Evolutionary conservation across 768 basidiomycete genomes (phyloP).

Genomic region (Lanmaoa rubissima): DNA sequence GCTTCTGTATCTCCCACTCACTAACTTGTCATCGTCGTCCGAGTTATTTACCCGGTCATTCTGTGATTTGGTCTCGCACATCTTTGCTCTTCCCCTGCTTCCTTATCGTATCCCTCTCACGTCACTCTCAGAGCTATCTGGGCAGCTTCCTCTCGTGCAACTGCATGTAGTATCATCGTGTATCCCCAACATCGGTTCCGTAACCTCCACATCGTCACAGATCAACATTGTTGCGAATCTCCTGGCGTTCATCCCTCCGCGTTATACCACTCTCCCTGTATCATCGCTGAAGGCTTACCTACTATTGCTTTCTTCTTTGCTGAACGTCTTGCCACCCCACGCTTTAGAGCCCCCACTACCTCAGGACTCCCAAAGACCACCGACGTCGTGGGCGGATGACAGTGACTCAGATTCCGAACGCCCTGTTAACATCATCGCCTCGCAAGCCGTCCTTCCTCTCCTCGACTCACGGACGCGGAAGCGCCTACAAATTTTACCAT

Average conservation of each 20-base stretch:
- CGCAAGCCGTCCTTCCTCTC: slow-evolving; percentile 34
- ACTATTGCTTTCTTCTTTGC: slow-evolving; percentile 46
- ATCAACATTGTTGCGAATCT: slow-evolving; percentile 75
- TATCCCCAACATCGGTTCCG: slow-evolving; percentile 30
- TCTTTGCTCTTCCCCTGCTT: slow-evolving; percentile 74
- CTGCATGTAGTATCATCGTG: slow-evolving; percentile 34
- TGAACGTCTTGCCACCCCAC: slow-evolving; percentile 53
- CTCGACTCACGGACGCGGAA: slow-evolving; percentile 61
- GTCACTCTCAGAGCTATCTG: slow-evolving; percentile 62
- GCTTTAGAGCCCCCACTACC: slow-evolving; percentile 46
- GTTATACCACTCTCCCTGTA: slow-evolving; percentile 50
- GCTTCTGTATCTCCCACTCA: slow-evolving; percentile 26
- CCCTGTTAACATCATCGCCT: slow-evolving; percentile 35
- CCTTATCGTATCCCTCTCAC: slow-evolving; percentile 69
- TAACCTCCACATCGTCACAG: slow-evolving; percentile 31
- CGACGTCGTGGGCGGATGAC: slow-evolving; percentile 28
- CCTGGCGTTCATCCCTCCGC: slow-evolving; percentile 58
- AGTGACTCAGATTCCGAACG: slow-evolving; percentile 43
- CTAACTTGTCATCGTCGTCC: slow-evolving; percentile 32
- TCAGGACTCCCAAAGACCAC: slow-evolving; percentile 7
- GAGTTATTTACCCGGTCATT: slow-evolving; percentile 33
- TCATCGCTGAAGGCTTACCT: slow-evolving; percentile 53
- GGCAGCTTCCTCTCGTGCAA: slow-evolving; percentile 56
- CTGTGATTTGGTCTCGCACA: slow-evolving; percentile 43
- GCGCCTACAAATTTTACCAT: slow-evolving; percentile 58